Conservation (phyloP, 495 filamentous ascomycete species). For the Achaetomiella virescens region DNA sequence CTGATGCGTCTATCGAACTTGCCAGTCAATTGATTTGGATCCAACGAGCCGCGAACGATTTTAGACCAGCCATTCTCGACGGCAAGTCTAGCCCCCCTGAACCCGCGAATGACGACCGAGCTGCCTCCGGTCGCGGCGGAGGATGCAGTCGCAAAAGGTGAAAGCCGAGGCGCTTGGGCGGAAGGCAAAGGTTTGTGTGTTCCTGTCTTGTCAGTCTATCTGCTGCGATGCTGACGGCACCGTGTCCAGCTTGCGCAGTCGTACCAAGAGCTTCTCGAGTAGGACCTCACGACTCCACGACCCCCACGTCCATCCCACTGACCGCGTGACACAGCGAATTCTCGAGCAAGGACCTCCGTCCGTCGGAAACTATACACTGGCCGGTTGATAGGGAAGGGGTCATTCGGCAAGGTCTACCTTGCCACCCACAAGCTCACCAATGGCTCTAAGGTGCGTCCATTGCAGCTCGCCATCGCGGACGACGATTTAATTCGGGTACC, state of each 20-base stretch:
- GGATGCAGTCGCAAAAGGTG: conserved; percentile 58
- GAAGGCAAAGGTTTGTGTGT: conserved; percentile 71
- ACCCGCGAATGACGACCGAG: conserved; percentile 24
- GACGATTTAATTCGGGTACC: not conserved
- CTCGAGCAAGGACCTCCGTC: conserved; percentile 80
- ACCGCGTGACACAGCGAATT: conserved; percentile 65
- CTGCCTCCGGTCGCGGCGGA: conserved; percentile 21
- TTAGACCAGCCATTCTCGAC: not conserved
- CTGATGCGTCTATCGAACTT: not conserved
- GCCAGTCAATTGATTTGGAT: not conserved
- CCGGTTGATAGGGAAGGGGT: conserved; percentile 89
- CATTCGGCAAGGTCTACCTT: conserved; percentile 96
- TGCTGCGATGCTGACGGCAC: conserved; percentile 21
- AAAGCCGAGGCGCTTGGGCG: conserved; percentile 87
- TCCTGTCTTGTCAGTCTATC: conserved; percentile 5
- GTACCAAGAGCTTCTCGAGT: conserved; percentile 94
- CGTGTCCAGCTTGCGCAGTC: conserved; percentile 77
- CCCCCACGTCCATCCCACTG: conserved; percentile 12
- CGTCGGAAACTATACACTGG: conserved; percentile 91
- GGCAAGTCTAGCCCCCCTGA: not conserved
- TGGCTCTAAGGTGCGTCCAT: conserved; percentile 77
- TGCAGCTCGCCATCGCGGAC: not conserved
- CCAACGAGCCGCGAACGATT: not conserved
- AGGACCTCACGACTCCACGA: conserved; percentile 31
- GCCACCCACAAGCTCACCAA: conserved; percentile 96